Evolutionary conservation across 352 stramenopile species (phyloP).

Genomic region (Phytopythium litorale): DNA sequence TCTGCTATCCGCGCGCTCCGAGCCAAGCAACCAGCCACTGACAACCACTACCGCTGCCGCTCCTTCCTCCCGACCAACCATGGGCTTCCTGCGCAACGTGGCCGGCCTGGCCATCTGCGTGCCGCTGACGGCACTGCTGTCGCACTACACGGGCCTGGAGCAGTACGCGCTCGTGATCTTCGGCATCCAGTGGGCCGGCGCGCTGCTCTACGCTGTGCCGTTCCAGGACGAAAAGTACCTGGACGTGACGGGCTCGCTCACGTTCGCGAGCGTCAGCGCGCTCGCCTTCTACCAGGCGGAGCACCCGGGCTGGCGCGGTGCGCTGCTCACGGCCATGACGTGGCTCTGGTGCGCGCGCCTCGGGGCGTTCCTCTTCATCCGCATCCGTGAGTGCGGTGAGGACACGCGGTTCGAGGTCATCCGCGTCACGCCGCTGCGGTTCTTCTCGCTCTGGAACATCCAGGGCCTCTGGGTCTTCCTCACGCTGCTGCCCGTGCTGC

Average conservation of each 20-base stretch:
- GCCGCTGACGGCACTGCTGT: constrained; percentile 31
- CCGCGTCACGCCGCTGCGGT: constrained; percentile 50
- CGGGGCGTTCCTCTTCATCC: constrained; percentile 64
- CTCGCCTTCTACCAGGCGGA: constrained; percentile 28
- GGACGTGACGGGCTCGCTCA: constrained; percentile 69
- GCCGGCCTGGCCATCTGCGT: constrained; percentile 33
- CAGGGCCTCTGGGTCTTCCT: constrained; percentile 78
- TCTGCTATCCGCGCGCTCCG: background rate
- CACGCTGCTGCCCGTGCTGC: constrained; percentile 58
- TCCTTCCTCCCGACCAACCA: background rate
- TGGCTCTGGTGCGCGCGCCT: constrained; percentile 66
- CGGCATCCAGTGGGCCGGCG: constrained; percentile 55
- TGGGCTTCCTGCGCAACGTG: constrained; percentile 40
- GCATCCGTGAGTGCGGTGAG: constrained; percentile 53
- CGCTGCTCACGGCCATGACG: constrained; percentile 56
- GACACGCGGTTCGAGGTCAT: constrained; percentile 75
- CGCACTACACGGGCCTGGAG: constrained; percentile 33
- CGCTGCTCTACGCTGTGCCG: constrained; percentile 51
- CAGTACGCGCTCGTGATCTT: constrained; percentile 46
- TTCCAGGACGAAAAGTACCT: constrained; percentile 71
- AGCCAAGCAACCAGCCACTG: background rate
- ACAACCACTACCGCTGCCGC: background rate
- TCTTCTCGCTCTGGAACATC: constrained; percentile 74
- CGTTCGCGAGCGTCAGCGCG: constrained; percentile 48
- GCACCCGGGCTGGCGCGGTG: constrained; percentile 37